Percentiles rank a stretch among this genome's conserved stretches.
These are phyloP conservation scores for Rhododendron ferrugineum DNA, from an alignment of 148 eudicot species.

Conservation along the genomic window DNA sequence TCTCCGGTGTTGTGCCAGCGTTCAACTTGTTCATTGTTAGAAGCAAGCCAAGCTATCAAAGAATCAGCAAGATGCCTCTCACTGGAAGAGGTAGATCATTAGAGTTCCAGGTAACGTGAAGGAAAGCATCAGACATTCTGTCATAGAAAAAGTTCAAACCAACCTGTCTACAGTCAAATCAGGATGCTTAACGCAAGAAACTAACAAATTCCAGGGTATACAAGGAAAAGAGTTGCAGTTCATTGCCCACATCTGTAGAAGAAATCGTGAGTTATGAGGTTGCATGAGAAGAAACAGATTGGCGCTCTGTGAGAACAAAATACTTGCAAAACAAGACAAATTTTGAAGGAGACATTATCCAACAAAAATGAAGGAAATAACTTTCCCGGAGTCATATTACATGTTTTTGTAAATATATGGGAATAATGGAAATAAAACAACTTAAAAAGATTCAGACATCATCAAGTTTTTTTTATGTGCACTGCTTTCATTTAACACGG, in stretches of 20 bases:
- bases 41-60: constrained; percentile 54
- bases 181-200: constrained; percentile 59
- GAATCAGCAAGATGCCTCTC: constrained; percentile 85
- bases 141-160: constrained; percentile 8
- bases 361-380: neutral
- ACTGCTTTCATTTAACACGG: neutral
- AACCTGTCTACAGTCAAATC: constrained; percentile 77
- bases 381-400: neutral
- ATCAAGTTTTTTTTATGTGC: neutral
- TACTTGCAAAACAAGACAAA: neutral
- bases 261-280: constrained; percentile 9
- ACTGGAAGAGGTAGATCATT: constrained; percentile 34
- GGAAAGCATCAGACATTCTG: neutral
- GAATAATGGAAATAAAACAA: neutral
- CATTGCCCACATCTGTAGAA: constrained; percentile 69
- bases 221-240: constrained; percentile 41
- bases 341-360: neutral
- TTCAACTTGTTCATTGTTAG: constrained; percentile 32
- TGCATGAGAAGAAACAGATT: neutral
- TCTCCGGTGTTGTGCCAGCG: constrained; percentile 14
- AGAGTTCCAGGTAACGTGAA: neutral
- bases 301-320: constrained; percentile 3
- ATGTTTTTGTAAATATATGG: neutral
- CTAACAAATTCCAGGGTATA: constrained; percentile 45
- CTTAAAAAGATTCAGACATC: neutral